Evolutionary conservation across 352 stramenopile genomes (phyloP), one percentile per base, ranked within the genome.

Genomic region (Pythium utonaiense): DNA sequence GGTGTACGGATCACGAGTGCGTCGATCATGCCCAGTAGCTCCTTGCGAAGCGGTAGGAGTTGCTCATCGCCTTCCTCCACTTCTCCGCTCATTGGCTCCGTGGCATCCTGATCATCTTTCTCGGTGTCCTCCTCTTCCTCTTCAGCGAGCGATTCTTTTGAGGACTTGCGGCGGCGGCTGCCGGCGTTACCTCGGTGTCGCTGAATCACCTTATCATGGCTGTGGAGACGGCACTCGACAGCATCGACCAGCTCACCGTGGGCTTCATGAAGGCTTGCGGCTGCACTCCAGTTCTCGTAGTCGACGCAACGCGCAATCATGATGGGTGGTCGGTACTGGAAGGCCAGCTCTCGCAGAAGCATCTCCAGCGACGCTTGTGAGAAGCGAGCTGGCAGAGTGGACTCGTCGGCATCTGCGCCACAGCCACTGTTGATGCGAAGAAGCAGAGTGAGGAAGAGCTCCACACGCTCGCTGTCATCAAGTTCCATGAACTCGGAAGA

Each of bases 241-340:
- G 86, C 86, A 59, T 95, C 82, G 1, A 95, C 80, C 2, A 91
- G 64, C 56, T 93, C 86, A 12, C 77, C 83, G 22, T 95, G 79
- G 3, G 73, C 83, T 73, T 95, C 77, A 38, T 93, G 92, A 19
- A 93, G 71, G 53, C 72, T 80, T 1, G 86, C 86, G 0, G 86
- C 86, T 0, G 83, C 86, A 21, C 69, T 79, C 86, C 86, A 95
- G 55, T 95, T 93, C 14, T 71, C 78, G 34, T 86, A 93, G 67
- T 95, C 86, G 7, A 90, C 73, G 63, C 83, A 93, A 7, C 86
- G 80, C 27, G 85, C 66, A 19, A 93, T 74, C 68, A 95, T 76
- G 14, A 91, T 75, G 3, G 86, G 84, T 6, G 86, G 83, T 0
- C 86, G 83, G 60, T 93, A 95, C 47, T 77, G 77, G 10, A 70